Conservation (phyloP, 108 stramenopile species). For the Parietichytrium sp. region DNA sequence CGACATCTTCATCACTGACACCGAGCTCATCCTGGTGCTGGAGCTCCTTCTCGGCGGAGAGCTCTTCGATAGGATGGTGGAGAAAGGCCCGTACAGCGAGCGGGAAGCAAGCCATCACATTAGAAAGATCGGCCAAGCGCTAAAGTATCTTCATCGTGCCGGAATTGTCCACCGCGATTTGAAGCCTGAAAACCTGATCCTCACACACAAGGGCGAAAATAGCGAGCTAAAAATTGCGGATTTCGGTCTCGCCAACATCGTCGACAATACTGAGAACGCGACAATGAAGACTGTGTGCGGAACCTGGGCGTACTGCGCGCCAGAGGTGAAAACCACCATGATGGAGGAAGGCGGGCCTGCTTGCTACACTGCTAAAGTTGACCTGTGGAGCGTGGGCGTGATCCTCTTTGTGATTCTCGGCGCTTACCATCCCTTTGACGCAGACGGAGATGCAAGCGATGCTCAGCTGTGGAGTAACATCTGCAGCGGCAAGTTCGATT, state of each 20-base stretch:
- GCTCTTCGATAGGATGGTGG: constrained; percentile 84
- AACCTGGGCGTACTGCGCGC: constrained; percentile 54
- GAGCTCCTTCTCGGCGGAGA: constrained; percentile 84
- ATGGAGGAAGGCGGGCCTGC: constrained; percentile 19
- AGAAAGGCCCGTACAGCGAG: constrained; percentile 73
- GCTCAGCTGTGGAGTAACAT: constrained; percentile 41
- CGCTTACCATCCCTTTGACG: constrained; percentile 47
- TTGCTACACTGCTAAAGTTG: constrained; percentile 44
- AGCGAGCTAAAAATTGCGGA: constrained; percentile 93
- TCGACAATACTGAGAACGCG: constrained; percentile 59
- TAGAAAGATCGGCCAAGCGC: constrained; percentile 37
- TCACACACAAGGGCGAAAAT: constrained; percentile 47
- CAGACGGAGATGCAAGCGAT: constrained; percentile 28
- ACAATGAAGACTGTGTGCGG: constrained; percentile 44
- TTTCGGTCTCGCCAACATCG: constrained; percentile 93
- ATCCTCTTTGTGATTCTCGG: constrained; percentile 50
- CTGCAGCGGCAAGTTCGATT: constrained; percentile 40
- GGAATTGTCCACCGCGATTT: constrained; percentile 48
- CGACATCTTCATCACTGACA: constrained; percentile 27
- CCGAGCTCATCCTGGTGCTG: constrained; percentile 67
- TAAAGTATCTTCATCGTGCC: constrained; percentile 29
- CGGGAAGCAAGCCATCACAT: constrained; percentile 58
- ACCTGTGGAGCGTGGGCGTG: constrained; percentile 49
- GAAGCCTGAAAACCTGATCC: constrained; percentile 52
- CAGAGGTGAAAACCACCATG: constrained; percentile 43